Percentiles rank a stretch among this genome's conserved stretches.
Evolutionary conservation across 2,329 filamentous ascomycete species (phyloP).

Genomic region (Lachnellula occidentalis): DNA sequence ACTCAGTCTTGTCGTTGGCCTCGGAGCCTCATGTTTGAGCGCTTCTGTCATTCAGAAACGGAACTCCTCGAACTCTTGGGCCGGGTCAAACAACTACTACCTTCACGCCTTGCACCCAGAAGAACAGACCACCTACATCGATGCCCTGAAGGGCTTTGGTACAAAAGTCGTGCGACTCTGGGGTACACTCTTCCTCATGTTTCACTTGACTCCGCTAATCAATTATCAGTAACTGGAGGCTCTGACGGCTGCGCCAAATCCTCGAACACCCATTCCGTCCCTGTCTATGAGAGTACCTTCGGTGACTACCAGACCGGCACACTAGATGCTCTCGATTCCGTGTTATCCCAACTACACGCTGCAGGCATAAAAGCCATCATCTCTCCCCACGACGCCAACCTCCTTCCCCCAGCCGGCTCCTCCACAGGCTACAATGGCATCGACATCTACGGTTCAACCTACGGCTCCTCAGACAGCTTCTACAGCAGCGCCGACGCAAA

Average conservation of each 20-base stretch:
- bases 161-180: slow-evolving; percentile 2
- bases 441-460: slow-evolving; percentile 6
- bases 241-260: background rate
- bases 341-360: background rate
- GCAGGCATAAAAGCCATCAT: slow-evolving; percentile 8
- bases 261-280: background rate
- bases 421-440: slow-evolving; percentile 2
- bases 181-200: background rate
- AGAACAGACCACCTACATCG: slow-evolving; percentile 3
- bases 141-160: background rate
- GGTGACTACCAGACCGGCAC: background rate
- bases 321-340: slow-evolving; percentile 3
- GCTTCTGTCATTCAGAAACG: slow-evolving; percentile 2
- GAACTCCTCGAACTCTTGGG: slow-evolving; percentile 3
- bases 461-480: slow-evolving; percentile 1
- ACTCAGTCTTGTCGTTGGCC: background rate
- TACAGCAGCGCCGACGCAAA: slow-evolving; percentile 1
- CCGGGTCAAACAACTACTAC: slow-evolving; percentile 5
- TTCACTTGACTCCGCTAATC: background rate
- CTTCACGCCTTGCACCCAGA: background rate
- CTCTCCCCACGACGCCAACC: slow-evolving; percentile 7
- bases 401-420: background rate
- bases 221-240: background rate
- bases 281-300: slow-evolving; percentile 1
- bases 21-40: background rate